Base-by-base conservation (phyloP, 2,329 filamentous ascomycete genomes). In the Rutstroemia sp. region DNA sequence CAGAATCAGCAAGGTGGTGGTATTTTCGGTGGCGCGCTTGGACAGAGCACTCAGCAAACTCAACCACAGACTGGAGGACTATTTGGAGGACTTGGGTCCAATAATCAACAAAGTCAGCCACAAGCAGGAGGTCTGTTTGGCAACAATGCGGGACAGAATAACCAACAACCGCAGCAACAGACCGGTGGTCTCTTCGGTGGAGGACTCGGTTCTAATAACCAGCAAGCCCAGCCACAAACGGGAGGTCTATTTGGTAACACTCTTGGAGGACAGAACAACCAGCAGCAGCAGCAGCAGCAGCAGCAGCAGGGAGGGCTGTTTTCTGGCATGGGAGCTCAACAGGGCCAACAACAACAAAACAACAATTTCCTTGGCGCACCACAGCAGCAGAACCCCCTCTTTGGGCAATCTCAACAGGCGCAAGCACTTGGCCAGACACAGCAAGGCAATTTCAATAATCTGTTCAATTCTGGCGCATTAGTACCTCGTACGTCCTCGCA, bases 41-140 rank as follows among this genome's bases (percentile, higher is more conserved):
- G 53, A 25, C 59, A 61, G 23, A 62, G 57, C 27, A 65, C 58
- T 41, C 63, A 65, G 42, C 64, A 64, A 50, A 54, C 51, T 34
- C 60, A 60, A 44, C 56, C 71, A 59, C 70, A 73, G 59, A 61
- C 67, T 63, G 65, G 61, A 10, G 58, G 61, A 27, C 50, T 63
- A 2, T 64, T 65, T 57, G 56, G 60, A 23, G 59, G 56, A 14
- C 50, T 69, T 57, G 60, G 64, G 46, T 50, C 51, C 54, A 63
- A 65, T 56, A 60, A 59, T 57, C 64, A 68, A 57, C 58, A 60
- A 27, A 63, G 63, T 34, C 64, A 60, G 49, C 60, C 61, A 25
- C 63, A 61, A 48, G 51, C 45, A 49, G 55, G 58, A 9, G 44
- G 52, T 21, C 30, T 60, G 25, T 44, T 44, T 55, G 37, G 48